These are phyloP conservation scores for Venturia aucupariae DNA, from an alignment of 2,329 filamentous ascomycete species.

Conservation along the genomic window DNA sequence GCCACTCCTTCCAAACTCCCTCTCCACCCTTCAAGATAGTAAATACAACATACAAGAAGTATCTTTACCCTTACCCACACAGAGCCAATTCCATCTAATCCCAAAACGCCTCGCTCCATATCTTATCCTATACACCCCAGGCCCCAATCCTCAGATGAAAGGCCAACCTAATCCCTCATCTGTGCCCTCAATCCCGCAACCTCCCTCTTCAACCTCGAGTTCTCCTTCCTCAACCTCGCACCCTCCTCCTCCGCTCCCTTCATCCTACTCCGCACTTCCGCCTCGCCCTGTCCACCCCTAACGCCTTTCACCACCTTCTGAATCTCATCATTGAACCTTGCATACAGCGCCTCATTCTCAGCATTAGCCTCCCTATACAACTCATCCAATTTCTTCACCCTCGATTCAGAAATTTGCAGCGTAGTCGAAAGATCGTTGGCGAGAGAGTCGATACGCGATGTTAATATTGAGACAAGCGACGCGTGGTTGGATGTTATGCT, in stretches of 20 bases:
- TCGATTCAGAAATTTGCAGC: constrained; percentile 64
- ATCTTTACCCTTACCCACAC: background rate
- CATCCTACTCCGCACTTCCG: constrained; percentile 63
- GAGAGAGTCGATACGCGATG: constrained; percentile 52
- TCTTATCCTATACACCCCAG: background rate
- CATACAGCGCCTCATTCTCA: constrained; percentile 88
- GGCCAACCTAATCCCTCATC: constrained; percentile 23
- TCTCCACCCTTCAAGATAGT: background rate
- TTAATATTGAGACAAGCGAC: constrained; percentile 48
- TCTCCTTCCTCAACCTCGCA: constrained; percentile 72
- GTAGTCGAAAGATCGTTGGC: constrained; percentile 63
- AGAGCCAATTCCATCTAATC: background rate
- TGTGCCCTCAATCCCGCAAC: constrained; percentile 55
- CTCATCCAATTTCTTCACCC: constrained; percentile 75
- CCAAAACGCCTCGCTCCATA: background rate
- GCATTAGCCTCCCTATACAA: constrained; percentile 79
- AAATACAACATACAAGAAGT: constrained; percentile 1
- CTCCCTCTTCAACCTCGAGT: constrained; percentile 72
- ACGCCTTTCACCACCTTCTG: constrained; percentile 72
- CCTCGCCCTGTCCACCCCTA: constrained; percentile 65
- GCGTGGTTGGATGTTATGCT: constrained; percentile 61
- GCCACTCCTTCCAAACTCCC: background rate
- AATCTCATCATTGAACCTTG: constrained; percentile 85
- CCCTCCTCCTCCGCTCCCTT: constrained; percentile 70
- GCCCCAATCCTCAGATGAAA: background rate